These are phyloP conservation scores for Blastobotrys malaysiensis DNA, from an alignment of 1,139 yeast genomes.

Conservation along the genomic window DNA sequence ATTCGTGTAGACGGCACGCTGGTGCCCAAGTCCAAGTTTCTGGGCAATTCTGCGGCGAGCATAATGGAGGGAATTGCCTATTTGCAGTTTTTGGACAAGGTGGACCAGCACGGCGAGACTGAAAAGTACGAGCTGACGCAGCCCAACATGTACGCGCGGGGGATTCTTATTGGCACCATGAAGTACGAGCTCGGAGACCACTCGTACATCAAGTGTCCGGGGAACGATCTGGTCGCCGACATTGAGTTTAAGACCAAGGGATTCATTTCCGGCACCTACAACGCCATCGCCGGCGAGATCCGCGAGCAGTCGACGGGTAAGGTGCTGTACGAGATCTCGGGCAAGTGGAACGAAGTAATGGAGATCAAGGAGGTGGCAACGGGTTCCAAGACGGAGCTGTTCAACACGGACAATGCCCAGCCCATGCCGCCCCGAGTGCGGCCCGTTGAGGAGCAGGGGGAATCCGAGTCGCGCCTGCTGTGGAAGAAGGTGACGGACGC, in stretches of 20 bases:
- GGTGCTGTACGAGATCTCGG: slow-evolving; percentile 59
- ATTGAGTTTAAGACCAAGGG: slow-evolving; percentile 95
- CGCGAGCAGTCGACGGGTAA: slow-evolving; percentile 51
- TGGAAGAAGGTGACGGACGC: slow-evolving; percentile 85
- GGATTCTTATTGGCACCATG: slow-evolving; percentile 83
- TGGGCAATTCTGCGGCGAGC: slow-evolving; percentile 95
- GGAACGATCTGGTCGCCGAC: slow-evolving; percentile 60
- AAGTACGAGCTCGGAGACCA: slow-evolving; percentile 91
- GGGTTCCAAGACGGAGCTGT: slow-evolving; percentile 47
- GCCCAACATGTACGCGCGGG: slow-evolving; percentile 95
- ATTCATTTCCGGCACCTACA: slow-evolving; percentile 85
- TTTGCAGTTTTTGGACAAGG: slow-evolving; percentile 60
- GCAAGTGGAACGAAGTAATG: slow-evolving; percentile 92
- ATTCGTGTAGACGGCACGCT: slow-evolving; percentile 87
- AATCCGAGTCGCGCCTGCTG: slow-evolving; percentile 70
- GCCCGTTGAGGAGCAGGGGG: slow-evolving; percentile 72
- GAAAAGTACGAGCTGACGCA: slow-evolving; percentile 78
- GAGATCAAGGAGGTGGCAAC: slow-evolving; percentile 54
- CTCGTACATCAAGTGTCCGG: slow-evolving; percentile 63
- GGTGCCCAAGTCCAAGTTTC: slow-evolving; percentile 78
- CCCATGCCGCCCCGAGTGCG: slow-evolving; percentile 65
- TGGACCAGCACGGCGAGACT: slow-evolving; percentile 39
- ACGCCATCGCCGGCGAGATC: slow-evolving; percentile 75
- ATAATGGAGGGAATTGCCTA: slow-evolving; percentile 90
- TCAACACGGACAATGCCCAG: slow-evolving; percentile 54